phyloP scores from a whole-genome alignment of 1,284 basidiomycete genomes.

The Anthracocystis panici-leucophaei region DNA sequence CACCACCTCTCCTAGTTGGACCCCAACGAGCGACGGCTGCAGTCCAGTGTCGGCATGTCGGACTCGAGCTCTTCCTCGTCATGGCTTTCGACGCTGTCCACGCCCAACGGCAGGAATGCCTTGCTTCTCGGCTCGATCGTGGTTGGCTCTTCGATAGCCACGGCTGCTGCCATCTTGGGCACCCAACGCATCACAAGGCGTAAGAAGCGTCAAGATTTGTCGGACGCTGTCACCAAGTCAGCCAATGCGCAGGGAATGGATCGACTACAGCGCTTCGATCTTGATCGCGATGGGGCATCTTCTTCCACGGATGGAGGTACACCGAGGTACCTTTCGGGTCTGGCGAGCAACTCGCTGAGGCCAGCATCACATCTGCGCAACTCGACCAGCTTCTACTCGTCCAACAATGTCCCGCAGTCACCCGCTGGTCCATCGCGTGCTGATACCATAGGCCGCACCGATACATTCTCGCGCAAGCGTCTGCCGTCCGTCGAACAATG shows the following conservation, averaged over 20 bases:
- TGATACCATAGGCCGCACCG: slow-evolving; percentile 17
- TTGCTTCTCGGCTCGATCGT: slow-evolving; percentile 54
- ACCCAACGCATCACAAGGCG: slow-evolving; percentile 48
- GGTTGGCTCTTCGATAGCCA: slow-evolving; percentile 57
- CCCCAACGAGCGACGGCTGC: background rate
- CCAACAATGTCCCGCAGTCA: slow-evolving; percentile 20
- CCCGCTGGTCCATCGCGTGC: slow-evolving; percentile 35
- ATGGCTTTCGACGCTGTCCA: slow-evolving; percentile 37
- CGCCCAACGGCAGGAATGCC: slow-evolving; percentile 33
- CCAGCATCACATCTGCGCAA: slow-evolving; percentile 39
- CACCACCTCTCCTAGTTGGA: background rate
- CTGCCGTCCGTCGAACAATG: slow-evolving; percentile 40
- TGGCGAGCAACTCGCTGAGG: slow-evolving; percentile 35
- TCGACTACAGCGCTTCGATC: slow-evolving; percentile 42
- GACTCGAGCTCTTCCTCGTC: slow-evolving; percentile 34
- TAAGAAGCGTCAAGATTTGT: slow-evolving; percentile 50
- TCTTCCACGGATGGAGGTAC: slow-evolving; percentile 52
- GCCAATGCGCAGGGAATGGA: slow-evolving; percentile 32
- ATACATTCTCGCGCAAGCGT: slow-evolving; percentile 29
- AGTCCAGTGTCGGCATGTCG: slow-evolving; percentile 17
- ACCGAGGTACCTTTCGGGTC: slow-evolving; percentile 53
- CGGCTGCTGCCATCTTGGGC: slow-evolving; percentile 52
- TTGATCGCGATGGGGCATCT: slow-evolving; percentile 34
- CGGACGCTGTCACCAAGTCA: slow-evolving; percentile 43
- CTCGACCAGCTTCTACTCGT: slow-evolving; percentile 38